Evolutionary conservation across 371 early-diverging fungal species (phyloP).

Genomic region (Catenaria anguillulae): DNA sequence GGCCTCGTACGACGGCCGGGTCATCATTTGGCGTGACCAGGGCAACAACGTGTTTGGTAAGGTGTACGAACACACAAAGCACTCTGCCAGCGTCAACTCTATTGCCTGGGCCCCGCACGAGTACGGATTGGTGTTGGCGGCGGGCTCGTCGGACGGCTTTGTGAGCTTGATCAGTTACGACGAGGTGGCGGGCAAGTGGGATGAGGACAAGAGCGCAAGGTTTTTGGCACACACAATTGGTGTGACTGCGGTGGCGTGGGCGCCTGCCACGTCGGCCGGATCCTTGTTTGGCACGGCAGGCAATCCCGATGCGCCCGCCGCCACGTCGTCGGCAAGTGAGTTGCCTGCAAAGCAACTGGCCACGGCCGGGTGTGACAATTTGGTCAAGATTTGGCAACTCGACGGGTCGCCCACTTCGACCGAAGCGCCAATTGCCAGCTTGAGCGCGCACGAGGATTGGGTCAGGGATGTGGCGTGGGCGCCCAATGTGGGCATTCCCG

Average conservation of each 20-base stretch:
- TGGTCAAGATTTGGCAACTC: slow-evolving; percentile 73
- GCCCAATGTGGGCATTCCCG: slow-evolving; percentile 82
- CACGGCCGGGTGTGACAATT: slow-evolving; percentile 89
- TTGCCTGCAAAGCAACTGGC: slow-evolving; percentile 62
- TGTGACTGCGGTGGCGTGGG: slow-evolving; percentile 88
- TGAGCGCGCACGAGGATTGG: slow-evolving; percentile 93
- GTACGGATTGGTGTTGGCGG: slow-evolving; percentile 77
- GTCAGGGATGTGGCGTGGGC: slow-evolving; percentile 97
- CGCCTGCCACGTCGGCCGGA: slow-evolving; percentile 74
- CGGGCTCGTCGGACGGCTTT: slow-evolving; percentile 93
- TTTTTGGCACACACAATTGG: slow-evolving; percentile 86
- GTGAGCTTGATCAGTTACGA: slow-evolving; percentile 78
- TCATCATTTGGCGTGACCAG: slow-evolving; percentile 69
- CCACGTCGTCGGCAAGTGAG: not conserved
- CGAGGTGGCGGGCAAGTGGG: slow-evolving; percentile 64
- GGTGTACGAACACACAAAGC: slow-evolving; percentile 77
- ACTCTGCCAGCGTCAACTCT: slow-evolving; percentile 77
- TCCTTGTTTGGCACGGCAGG: slow-evolving; percentile 27
- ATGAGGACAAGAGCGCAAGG: slow-evolving; percentile 26
- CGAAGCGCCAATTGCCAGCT: slow-evolving; percentile 53
- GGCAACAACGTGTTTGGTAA: slow-evolving; percentile 66
- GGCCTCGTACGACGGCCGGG: slow-evolving; percentile 88
- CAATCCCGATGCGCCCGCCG: too few species aligned
- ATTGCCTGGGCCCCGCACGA: slow-evolving; percentile 96
- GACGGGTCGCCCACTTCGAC: slow-evolving; percentile 50